These are phyloP conservation scores for Begonia loranthoides DNA, from an alignment of 306 rosid species.

Conservation along the genomic window DNA sequence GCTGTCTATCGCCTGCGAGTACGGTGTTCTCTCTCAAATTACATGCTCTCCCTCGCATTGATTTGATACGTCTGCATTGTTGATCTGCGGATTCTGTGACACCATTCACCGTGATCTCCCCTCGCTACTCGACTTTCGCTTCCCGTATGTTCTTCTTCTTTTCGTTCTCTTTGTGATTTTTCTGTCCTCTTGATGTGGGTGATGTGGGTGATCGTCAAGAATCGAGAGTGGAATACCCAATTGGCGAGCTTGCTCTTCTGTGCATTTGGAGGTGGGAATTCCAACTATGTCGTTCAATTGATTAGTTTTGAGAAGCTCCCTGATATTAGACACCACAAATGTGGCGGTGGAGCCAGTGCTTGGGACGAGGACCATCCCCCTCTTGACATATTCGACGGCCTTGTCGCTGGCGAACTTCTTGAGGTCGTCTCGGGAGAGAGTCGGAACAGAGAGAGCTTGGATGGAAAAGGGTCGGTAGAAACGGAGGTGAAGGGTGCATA, in stretches of 20 bases:
- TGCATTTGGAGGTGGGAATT: constrained; percentile 60
- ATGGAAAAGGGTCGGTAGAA: too few species aligned
- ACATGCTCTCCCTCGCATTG: too few species aligned
- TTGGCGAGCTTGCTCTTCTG: constrained; percentile 61
- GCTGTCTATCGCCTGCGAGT: too few species aligned
- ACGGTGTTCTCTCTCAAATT: background rate
- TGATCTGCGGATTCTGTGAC: too few species aligned
- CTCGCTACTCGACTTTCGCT: too few species aligned
- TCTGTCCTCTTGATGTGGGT: too few species aligned
- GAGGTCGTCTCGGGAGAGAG: constrained; percentile 65
- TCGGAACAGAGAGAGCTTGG: constrained; percentile 17
- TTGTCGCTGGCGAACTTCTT: constrained; percentile 84
- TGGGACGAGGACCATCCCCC: constrained; percentile 79
- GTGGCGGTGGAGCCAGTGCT: constrained; percentile 83
- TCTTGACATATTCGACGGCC: constrained; percentile 68
- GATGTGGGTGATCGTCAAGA: constrained; percentile 47
- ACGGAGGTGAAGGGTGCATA: too few species aligned
- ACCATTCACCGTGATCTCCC: too few species aligned
- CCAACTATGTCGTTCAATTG: constrained; percentile 48
- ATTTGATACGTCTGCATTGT: too few species aligned
- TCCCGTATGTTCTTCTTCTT: too few species aligned
- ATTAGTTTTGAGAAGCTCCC: constrained; percentile 53
- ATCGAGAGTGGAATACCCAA: constrained; percentile 62
- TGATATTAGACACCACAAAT: constrained; percentile 69
- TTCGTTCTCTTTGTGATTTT: too few species aligned